phyloP scores from a whole-genome alignment of 2,329 filamentous ascomycete genomes.

The Balansia obtecta region DNA sequence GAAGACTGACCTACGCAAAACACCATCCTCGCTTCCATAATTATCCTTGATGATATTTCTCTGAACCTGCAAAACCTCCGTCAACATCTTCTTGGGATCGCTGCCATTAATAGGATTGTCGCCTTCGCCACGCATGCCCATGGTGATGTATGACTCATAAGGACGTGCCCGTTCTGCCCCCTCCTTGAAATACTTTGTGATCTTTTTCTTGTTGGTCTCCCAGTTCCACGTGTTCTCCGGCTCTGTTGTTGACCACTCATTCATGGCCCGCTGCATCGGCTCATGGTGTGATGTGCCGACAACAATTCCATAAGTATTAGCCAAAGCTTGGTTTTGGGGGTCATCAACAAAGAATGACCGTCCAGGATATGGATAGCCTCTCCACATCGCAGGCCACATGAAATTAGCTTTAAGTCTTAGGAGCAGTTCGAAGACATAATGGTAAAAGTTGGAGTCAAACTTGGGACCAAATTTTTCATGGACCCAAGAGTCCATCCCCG shows the following conservation, averaged over 20 bases:
- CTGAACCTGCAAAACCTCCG: conserved; percentile 42
- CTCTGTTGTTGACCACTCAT: conserved; percentile 27
- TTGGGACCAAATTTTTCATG: conserved; percentile 33
- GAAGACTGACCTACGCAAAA: conserved; percentile 22
- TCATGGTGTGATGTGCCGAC: conserved; percentile 54
- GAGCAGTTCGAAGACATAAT: conserved; percentile 49
- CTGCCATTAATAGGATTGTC: conserved; percentile 38
- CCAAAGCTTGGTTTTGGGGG: conserved; percentile 41
- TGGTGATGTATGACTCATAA: conserved; percentile 46
- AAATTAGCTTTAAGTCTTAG: conserved; percentile 49
- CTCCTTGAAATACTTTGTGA: conserved; percentile 43
- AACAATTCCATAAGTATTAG: conserved; percentile 51
- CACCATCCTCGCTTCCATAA: conserved; percentile 30
- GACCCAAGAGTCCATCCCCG: conserved; percentile 40
- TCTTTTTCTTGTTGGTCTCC: conserved; percentile 40
- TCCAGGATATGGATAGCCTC: conserved; percentile 31
- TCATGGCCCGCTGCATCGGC: conserved; percentile 49
- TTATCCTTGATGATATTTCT: conserved; percentile 39
- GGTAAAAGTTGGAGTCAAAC: conserved; percentile 46
- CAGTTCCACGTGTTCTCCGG: conserved; percentile 45
- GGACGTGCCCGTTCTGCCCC: conserved; percentile 41
- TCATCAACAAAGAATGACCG: conserved; percentile 53
- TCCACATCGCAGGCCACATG: conserved; percentile 57
- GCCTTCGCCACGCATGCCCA: conserved; percentile 46
- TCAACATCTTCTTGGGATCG: conserved; percentile 38